Evolutionary conservation across 345 rosid species (phyloP), one percentile per base, ranked within the genome.

Genomic region (Rubroshorea leprosula): DNA sequence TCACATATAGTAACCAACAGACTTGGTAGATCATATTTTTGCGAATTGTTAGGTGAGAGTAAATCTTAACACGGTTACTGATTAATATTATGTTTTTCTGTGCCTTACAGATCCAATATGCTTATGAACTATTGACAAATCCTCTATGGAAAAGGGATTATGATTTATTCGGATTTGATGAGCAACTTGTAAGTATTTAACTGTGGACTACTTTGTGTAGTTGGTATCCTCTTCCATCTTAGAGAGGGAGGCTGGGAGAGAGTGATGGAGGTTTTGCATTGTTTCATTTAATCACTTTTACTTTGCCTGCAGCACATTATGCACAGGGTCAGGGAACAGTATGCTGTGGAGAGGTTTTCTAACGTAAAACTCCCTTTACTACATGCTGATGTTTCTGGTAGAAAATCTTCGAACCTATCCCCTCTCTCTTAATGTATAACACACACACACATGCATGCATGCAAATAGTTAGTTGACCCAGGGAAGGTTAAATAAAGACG

Each of bases 61-160:
- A 49, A 29, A 20, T 46, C 39, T 27, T 35, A 47, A 58, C 19
- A 16, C 55, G 23, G 45, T 24, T 14, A 53, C 38, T 35, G 17
- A 23, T 29, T 51, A 14, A 17, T 14, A 44, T 35, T 6, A 49
- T 29, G 58, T 29, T 61, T 41, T 50, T 62, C 55, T 44, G 17
- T 71, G 16, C 16, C 52, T 67, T 77, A 72, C 86, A 92, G 98
- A 72, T 79, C 46, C 89, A 61, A 44, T 89, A 89, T 76, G 90
- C 93, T 22, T 89, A 81, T 64, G 98, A 92, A 76, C 66, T 92
- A 60, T 70, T 92, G 71, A 78, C 67, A 5, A 79, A 89, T 80
- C 76, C 74, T 44, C 52, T 74, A 41, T 84, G 91, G 95, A 92
- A 84, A 82, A 78, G 93, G 65, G 83, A 89, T 63, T 92, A 84